Percentiles rank a stretch among this genome's conserved stretches.
Evolutionary conservation across 1,284 basidiomycete species (phyloP).

Genomic region (Cystobasidiaceae sp.): DNA sequence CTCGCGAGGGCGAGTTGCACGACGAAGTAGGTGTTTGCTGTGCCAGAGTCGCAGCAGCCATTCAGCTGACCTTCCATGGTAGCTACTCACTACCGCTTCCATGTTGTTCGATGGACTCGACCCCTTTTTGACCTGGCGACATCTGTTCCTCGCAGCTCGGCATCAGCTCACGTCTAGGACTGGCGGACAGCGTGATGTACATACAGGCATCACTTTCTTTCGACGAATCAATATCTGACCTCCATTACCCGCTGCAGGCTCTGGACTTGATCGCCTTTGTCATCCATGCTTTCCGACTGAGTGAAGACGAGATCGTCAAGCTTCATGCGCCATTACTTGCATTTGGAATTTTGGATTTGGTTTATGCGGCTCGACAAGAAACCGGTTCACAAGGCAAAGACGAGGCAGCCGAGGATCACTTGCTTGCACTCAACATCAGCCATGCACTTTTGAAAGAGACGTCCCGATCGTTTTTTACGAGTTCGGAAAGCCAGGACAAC

Average conservation of each 20-base stretch:
- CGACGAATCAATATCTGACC: conserved; percentile 42
- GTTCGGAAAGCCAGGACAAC: background rate
- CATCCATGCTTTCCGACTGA: conserved; percentile 49
- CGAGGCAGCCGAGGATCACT: background rate
- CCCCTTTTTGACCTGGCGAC: conserved; percentile 78
- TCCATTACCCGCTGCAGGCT: conserved; percentile 34
- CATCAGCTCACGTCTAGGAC: background rate
- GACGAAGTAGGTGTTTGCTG: conserved; percentile 59
- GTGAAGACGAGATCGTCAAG: conserved; percentile 52
- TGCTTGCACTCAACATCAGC: conserved; percentile 3
- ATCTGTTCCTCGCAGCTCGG: conserved; percentile 55
- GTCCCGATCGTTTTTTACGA: conserved; percentile 18
- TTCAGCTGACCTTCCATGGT: background rate
- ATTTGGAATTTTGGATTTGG: conserved; percentile 58
- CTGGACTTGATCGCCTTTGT: conserved; percentile 49
- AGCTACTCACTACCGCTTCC: conserved; percentile 77
- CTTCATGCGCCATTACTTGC: conserved; percentile 76
- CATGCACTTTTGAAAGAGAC: conserved; percentile 30
- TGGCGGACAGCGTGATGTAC: conserved; percentile 8
- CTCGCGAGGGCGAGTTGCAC: conserved; percentile 54
- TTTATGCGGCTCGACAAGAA: conserved; percentile 49
- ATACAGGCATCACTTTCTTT: conserved; percentile 58
- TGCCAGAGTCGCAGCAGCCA: background rate
- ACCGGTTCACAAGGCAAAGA: no score
- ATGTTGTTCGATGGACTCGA: conserved; percentile 91